Evolutionary conservation across 345 rosid genomes (phyloP).

Genomic region (Populus deltoides): DNA sequence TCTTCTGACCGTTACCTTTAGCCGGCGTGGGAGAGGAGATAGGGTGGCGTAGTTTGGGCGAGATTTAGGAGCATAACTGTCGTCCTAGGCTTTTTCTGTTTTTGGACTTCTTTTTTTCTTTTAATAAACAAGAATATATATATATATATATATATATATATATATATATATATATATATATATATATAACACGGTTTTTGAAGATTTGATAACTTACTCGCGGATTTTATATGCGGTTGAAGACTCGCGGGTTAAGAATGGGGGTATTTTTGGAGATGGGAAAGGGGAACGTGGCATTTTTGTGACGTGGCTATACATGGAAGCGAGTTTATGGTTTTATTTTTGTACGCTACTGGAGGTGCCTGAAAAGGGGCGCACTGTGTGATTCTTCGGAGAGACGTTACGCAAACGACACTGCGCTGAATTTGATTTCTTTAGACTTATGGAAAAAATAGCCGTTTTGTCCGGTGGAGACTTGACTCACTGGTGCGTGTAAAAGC

Average conservation of each 20-base stretch:
- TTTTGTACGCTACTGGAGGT: not conserved
- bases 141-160: too few species aligned
- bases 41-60: conserved; percentile 29
- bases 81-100: conserved; percentile 17
- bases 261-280: conserved; percentile 11
- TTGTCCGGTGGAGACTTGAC: not conserved
- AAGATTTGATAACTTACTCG: conserved; percentile 21
- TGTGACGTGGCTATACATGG: conserved; percentile 13
- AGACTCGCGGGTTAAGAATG: conserved; percentile 20
- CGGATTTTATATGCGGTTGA: not conserved
- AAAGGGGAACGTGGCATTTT: not conserved
- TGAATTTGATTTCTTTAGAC: not conserved
- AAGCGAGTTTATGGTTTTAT: conserved; percentile 16
- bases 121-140: not conserved
- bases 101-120: not conserved
- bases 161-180: too few species aligned
- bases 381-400: conserved; percentile 52
- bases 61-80: conserved; percentile 55
- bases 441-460: conserved; percentile 16
- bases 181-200: not conserved
- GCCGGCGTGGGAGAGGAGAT: conserved; percentile 30
- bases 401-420: conserved; percentile 38
- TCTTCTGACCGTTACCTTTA: conserved; percentile 43
- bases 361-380: not conserved
- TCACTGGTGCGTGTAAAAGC: too few species aligned